Conservation (phyloP, 352 stramenopile genomes). For the Peronospora farinosa region DNA sequence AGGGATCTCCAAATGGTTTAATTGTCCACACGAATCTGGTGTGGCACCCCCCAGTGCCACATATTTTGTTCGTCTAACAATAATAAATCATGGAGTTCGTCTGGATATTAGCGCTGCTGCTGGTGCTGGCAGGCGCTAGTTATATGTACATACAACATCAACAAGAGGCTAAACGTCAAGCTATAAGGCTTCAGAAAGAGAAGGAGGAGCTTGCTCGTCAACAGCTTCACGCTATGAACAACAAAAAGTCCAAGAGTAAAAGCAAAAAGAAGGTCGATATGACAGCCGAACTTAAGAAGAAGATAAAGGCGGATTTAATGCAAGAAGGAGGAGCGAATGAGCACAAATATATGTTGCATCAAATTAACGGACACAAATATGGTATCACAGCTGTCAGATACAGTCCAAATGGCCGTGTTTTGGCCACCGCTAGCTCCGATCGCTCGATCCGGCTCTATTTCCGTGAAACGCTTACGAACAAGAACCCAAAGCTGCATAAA, state of each 20-base stretch:
- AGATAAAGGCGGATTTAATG: slow-evolving; percentile 14
- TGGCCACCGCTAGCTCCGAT: slow-evolving; percentile 68
- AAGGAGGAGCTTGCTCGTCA: slow-evolving; percentile 47
- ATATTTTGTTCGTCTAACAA: slow-evolving; percentile 24
- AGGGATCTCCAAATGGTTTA: too few species aligned
- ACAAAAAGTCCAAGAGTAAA: slow-evolving; percentile 63
- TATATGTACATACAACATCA: slow-evolving; percentile 60
- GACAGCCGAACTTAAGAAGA: slow-evolving; percentile 69
- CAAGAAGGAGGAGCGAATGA: slow-evolving; percentile 22
- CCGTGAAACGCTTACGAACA: slow-evolving; percentile 54
- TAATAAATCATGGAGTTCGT: slow-evolving; percentile 25
- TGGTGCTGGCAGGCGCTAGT: slow-evolving; percentile 43
- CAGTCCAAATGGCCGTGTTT: slow-evolving; percentile 71
- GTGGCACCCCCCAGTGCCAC: slow-evolving; percentile 9
- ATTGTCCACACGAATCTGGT: slow-evolving; percentile 1
- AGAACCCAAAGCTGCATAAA: slow-evolving; percentile 50
- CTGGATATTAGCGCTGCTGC: slow-evolving; percentile 54
- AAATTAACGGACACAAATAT: slow-evolving; percentile 72
- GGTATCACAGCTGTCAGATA: slow-evolving; percentile 55
- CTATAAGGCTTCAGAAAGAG: slow-evolving; percentile 34
- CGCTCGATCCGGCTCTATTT: slow-evolving; percentile 68
- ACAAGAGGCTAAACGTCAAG: slow-evolving; percentile 38
- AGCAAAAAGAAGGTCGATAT: slow-evolving; percentile 58
- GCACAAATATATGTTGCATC: slow-evolving; percentile 36
- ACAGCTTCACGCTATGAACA: slow-evolving; percentile 34